Evolutionary conservation across 441 rosid species (phyloP).

Genomic region (Viola pubescens): DNA sequence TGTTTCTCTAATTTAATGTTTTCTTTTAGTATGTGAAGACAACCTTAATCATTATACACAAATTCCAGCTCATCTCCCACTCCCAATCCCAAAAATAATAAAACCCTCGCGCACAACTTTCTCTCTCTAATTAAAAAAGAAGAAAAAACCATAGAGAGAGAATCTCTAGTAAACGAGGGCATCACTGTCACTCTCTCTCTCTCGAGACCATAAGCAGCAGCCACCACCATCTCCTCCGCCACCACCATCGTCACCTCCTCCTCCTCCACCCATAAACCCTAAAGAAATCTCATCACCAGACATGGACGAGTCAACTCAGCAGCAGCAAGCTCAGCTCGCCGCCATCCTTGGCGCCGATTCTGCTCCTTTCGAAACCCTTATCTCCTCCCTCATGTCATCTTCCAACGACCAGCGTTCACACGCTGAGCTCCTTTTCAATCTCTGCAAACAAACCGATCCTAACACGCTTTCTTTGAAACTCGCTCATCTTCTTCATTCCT

Average conservation of each 20-base stretch:
- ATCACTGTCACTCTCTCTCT: too few species aligned
- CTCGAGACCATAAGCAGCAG: neutral
- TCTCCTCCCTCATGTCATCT: slow-evolving; percentile 85
- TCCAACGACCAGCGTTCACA: slow-evolving; percentile 91
- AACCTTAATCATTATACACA: slow-evolving; percentile 11
- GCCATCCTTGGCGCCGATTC: slow-evolving; percentile 73
- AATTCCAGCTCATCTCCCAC: slow-evolving; percentile 18
- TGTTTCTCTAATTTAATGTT: neutral
- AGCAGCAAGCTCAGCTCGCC: slow-evolving; percentile 80
- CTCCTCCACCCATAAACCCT: neutral
- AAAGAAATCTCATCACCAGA: neutral
- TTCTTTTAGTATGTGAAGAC: neutral
- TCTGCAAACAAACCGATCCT: slow-evolving; percentile 83
- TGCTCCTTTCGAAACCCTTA: slow-evolving; percentile 73
- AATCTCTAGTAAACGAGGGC: neutral
- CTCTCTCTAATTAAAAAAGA: neutral
- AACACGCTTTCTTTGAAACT: slow-evolving; percentile 77
- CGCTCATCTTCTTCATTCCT: slow-evolving; percentile 70
- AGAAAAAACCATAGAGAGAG: slow-evolving; percentile 7
- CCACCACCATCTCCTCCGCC: slow-evolving; percentile 7
- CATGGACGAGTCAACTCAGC: slow-evolving; percentile 74
- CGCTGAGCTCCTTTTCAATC: slow-evolving; percentile 83
- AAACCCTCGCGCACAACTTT: neutral
- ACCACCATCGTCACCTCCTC: neutral
- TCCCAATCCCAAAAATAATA: slow-evolving; percentile 15